Base-by-base conservation (phyloP, 495 filamentous ascomycete species). In the Penicillium tannophilum region DNA sequence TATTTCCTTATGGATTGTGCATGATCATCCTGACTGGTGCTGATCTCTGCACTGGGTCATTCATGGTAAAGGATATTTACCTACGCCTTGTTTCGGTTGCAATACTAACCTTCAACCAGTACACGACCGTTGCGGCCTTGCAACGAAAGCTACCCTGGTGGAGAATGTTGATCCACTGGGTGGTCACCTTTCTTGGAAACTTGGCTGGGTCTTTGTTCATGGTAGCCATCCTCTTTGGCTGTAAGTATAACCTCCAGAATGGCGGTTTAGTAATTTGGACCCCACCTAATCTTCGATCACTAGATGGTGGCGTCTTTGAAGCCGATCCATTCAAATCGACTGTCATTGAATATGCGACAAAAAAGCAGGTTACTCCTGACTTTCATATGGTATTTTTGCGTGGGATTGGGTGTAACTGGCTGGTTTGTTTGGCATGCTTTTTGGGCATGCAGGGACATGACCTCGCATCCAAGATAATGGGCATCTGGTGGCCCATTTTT, bases 401-500 rank as follows among this genome's bases (percentile, higher is more conserved):
- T 51, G 85, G 72, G 17, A 86, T 87, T 54, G 84, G 82, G 19
- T 83, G 83, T 46, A 88, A 88, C 66, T 88, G 85, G 84, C 81
- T 88, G 0, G 83, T 87, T 17, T 85, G 83, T 69, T 70, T 88
- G 30, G 82, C 80, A 5, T 81, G 79, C 59, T 87, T 80, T 62
- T 76, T 86, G 8, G 78, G 78, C n/a, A 63, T 83, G 41, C 79
- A 81, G 53, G 79, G 79, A n/a, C 78, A 81, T 8, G 82, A 85
- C 57, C 65, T 85, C 14, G 71, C 73, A 24, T 81, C 80, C 16
- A 87, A 86, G 67, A 72, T 87, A 8, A 70, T 81, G 20, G 80
- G 80, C n/a, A 86, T 88, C 67, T 87, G 86, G 84, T 84, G 77
- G 69, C 84, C 84, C 0, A 83, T 82, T 20, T 84, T 85, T 52